phyloP scores from a whole-genome alignment of 345 rosid genomes.

The Bruguiera parviflora region DNA sequence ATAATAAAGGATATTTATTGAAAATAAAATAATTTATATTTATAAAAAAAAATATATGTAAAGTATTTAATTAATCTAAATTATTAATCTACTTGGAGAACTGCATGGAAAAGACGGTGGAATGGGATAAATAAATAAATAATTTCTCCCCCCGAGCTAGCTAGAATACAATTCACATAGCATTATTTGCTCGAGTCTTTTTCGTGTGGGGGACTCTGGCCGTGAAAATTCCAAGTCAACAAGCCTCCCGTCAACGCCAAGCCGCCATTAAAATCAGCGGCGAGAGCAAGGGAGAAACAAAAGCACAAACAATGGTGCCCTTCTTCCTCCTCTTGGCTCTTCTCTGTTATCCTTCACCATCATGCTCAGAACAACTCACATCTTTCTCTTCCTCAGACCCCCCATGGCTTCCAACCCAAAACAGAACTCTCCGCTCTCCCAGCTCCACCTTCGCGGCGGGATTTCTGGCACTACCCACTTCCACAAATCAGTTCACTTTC shows the following conservation, averaged over 20 bases:
- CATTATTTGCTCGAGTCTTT: too few species aligned
- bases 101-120: too few species aligned
- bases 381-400: conserved; percentile 38
- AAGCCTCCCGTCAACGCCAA: conserved; percentile 13
- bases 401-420: conserved; percentile 46
- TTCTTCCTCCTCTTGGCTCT: conserved; percentile 13
- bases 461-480: conserved; percentile 22
- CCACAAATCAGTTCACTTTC: conserved; percentile 35
- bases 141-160: too few species aligned
- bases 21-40: too few species aligned
- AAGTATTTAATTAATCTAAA: too few species aligned
- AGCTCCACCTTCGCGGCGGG: conserved; percentile 57
- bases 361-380: conserved; percentile 24
- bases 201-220: too few species aligned
- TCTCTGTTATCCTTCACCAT: conserved; percentile 20
- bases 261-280: neutral
- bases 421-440: conserved; percentile 39
- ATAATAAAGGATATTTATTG: too few species aligned
- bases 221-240: neutral
- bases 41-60: too few species aligned
- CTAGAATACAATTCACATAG: too few species aligned
- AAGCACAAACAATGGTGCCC: conserved; percentile 21
- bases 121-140: too few species aligned
- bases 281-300: neutral
- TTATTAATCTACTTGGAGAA: too few species aligned